These are phyloP conservation scores for Penicillium sp. DNA, from an alignment of 2,329 filamentous ascomycete species.

Conservation along the genomic window DNA sequence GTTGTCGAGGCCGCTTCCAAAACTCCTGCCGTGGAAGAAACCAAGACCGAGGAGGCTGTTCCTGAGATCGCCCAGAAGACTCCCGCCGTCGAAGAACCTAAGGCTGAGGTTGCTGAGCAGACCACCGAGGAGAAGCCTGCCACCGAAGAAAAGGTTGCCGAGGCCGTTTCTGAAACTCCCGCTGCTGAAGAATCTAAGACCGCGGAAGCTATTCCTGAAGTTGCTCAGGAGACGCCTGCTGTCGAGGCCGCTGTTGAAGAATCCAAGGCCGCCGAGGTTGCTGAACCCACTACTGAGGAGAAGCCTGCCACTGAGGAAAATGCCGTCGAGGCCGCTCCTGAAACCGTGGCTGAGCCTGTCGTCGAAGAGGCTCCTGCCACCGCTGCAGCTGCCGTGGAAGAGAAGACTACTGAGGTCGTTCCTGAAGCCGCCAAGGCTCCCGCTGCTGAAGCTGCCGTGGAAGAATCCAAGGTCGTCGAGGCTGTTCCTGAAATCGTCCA, in stretches of 20 bases:
- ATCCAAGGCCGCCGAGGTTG: background rate
- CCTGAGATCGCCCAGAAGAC: conserved; percentile 5
- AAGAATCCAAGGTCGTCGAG: conserved; percentile 4
- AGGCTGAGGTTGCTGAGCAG: background rate
- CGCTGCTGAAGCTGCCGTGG: background rate
- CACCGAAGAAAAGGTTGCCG: background rate
- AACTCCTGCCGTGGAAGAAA: background rate
- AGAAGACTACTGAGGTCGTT: background rate
- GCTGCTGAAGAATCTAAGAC: background rate
- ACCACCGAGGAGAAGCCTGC: background rate
- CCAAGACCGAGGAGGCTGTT: background rate
- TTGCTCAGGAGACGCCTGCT: background rate
- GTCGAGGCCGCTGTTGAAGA: background rate
- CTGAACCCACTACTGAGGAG: background rate
- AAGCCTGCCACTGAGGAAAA: background rate
- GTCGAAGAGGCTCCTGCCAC: background rate
- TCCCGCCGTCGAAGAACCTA: background rate
- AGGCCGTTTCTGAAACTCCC: conserved; percentile 7
- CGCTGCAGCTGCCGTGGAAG: background rate
- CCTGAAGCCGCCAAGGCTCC: background rate
- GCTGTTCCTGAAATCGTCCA: background rate
- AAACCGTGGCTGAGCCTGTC: background rate
- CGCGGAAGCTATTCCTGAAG: background rate
- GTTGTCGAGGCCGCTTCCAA: conserved; percentile 1
- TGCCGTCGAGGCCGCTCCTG: background rate